A percentile compares a stretch with the other conserved stretches of the same genome.
phyloP scores from a whole-genome alignment of 1,139 yeast species.

The Kodamaea sp. region DNA sequence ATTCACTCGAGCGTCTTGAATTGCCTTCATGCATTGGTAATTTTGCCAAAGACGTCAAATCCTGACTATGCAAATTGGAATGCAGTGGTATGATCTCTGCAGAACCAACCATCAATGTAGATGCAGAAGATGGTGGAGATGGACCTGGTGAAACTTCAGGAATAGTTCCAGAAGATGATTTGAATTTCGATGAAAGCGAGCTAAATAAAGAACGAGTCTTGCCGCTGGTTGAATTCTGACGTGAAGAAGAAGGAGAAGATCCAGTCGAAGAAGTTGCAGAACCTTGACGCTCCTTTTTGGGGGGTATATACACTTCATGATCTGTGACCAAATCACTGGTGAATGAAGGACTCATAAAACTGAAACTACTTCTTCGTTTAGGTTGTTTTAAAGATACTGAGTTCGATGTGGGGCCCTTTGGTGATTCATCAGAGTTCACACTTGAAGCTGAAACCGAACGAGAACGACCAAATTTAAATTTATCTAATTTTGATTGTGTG shows the following conservation, averaged over 20 bases:
- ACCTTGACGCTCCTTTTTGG: background rate
- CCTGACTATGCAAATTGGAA: slow-evolving; percentile 18
- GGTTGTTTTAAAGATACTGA: background rate
- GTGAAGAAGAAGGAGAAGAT: slow-evolving; percentile 18
- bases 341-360: slow-evolving; percentile 8
- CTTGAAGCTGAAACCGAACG: slow-evolving; percentile 30
- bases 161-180: slow-evolving; percentile 16
- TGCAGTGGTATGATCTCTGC: slow-evolving; percentile 7
- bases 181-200: slow-evolving; percentile 55
- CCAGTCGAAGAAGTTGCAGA: background rate
- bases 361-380: slow-evolving; percentile 18
- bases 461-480: slow-evolving; percentile 28
- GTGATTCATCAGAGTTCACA: slow-evolving; percentile 1
- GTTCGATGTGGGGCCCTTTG: background rate
- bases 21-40: slow-evolving; percentile 4
- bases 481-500: slow-evolving; percentile 14
- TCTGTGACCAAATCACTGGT: slow-evolving; percentile 8
- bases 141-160: slow-evolving; percentile 6
- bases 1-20: background rate
- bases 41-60: slow-evolving; percentile 21
- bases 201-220: slow-evolving; percentile 46
- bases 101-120: background rate
- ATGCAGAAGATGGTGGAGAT: slow-evolving; percentile 1
- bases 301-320: background rate
- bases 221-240: slow-evolving; percentile 23